phyloP scores from a whole-genome alignment of 2,329 filamentous ascomycete species.

The Fusarium mundagurra region DNA sequence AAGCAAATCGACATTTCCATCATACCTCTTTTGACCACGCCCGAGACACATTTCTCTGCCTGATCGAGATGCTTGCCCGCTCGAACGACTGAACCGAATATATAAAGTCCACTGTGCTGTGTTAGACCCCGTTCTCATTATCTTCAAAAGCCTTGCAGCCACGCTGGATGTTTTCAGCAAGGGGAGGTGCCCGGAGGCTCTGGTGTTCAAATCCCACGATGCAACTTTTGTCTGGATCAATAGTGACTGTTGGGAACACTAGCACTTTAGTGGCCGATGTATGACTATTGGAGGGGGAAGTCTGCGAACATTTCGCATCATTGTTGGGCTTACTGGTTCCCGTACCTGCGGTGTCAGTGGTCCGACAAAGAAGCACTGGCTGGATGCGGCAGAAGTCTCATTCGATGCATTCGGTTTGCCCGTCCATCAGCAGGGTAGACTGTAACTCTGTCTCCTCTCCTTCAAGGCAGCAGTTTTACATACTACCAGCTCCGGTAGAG shows the following conservation, averaged over 20 bases:
- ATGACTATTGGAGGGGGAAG: background rate
- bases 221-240: too few relatives aligned
- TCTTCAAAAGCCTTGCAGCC: background rate
- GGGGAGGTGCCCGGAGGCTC: background rate
- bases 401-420: background rate
- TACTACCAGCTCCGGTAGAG: background rate
- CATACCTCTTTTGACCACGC: too few relatives aligned
- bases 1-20: too few relatives aligned
- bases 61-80: too few relatives aligned
- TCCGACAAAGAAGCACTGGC: background rate
- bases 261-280: background rate
- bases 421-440: background rate
- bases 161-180: background rate
- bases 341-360: background rate
- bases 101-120: too few relatives aligned
- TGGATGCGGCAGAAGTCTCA: background rate
- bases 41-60: too few relatives aligned
- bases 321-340: background rate
- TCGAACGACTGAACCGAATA: too few relatives aligned
- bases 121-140: background rate
- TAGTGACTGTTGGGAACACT: background rate
- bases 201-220: background rate
- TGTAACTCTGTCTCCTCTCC: background rate
- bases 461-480: background rate
- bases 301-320: background rate